Evolutionary conservation across 163 green algal genomes (phyloP), one percentile per base, ranked within the genome.

Genomic region (Volvox carteri): DNA sequence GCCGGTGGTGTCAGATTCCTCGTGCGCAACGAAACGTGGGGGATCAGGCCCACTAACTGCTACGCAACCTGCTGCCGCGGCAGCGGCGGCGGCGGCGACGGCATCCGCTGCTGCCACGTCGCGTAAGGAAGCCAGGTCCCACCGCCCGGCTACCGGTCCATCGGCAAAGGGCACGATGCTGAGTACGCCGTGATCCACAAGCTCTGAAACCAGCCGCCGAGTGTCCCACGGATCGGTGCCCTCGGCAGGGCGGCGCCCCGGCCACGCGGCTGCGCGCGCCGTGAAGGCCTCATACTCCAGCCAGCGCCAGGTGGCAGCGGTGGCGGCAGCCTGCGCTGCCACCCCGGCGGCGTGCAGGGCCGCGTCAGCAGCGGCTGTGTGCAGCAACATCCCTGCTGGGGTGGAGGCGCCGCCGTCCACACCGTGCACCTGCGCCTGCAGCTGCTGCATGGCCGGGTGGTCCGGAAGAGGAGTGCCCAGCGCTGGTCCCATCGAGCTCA

Each of bases 171-270:
- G 80, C 33, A 79, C 33, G 11, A 87, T 46, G 44, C 35, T 79
- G 23, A 87, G 80, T 65, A 87, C 80, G 19, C 80, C 80, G 11
- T 79, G 80, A 25, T 79, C 65, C 5, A 87, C 46, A 48, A 87
- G 80, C 33, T 87, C 80, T 4, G 80, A 41, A 35, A 79, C 80
- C 65, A 87, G 62, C 7, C 18, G 23, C 18, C 80, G 65, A 8
- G 80, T 87, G 80, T 79, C 46, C 14, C 14, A 21, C 8, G 80
- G 46, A 35, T 41, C 44, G 8, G 21, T 2, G 6, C 46, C 68
- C 65, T 79, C 80, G 1, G 18, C 80, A 25, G 68, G 67, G 3
- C 46, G 54, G 19, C 65, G 33, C 6, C 33, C 80, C 6, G 16
- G 25, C 80, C 80, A 87, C 11, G 65, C 44, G 25, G 44, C 33